Evolutionary conservation across 23 red algal species (phyloP).

Genomic region (Gracilaria gracilis): DNA sequence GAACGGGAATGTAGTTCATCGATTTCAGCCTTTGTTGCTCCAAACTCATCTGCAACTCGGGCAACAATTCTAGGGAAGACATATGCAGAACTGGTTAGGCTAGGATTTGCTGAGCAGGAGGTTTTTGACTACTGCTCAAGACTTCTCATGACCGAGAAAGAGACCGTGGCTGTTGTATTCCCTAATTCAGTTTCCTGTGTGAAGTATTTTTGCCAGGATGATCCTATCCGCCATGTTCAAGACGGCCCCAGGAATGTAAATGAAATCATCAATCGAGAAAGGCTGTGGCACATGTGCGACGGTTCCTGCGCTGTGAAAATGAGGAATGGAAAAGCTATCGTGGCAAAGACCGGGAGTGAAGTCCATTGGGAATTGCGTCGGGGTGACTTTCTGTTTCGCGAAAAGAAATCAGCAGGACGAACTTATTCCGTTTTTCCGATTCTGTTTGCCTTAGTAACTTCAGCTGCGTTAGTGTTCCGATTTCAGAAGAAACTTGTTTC

Average conservation of each 20-base stretch:
- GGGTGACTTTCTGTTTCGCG: slow-evolving; percentile 10
- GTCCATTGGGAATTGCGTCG: background rate
- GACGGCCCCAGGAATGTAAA: background rate
- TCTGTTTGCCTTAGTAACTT: background rate
- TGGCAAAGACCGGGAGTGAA: background rate
- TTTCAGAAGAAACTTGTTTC: too few relatives aligned
- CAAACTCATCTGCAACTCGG: background rate
- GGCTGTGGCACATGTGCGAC: slow-evolving; percentile 10
- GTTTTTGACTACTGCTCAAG: slow-evolving; percentile 9
- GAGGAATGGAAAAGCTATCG: slow-evolving; percentile 1
- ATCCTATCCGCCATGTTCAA: slow-evolving; percentile 31
- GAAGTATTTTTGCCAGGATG: slow-evolving; percentile 5
- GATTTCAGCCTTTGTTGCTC: background rate
- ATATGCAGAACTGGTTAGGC: background rate
- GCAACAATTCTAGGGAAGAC: background rate
- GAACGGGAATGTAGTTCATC: slow-evolving; percentile 15
- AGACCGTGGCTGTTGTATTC: slow-evolving; percentile 11
- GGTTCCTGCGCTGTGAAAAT: background rate
- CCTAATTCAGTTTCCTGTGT: slow-evolving; percentile 4
- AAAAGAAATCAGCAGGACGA: background rate
- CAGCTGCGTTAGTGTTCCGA: background rate
- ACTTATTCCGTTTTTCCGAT: too few relatives aligned
- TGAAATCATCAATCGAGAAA: slow-evolving; percentile 4
- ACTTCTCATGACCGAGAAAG: slow-evolving; percentile 35
- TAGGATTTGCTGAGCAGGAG: background rate